These are phyloP conservation scores for Suhomyces pyralidae DNA, from an alignment of 805 yeast species.

Conservation along the genomic window DNA sequence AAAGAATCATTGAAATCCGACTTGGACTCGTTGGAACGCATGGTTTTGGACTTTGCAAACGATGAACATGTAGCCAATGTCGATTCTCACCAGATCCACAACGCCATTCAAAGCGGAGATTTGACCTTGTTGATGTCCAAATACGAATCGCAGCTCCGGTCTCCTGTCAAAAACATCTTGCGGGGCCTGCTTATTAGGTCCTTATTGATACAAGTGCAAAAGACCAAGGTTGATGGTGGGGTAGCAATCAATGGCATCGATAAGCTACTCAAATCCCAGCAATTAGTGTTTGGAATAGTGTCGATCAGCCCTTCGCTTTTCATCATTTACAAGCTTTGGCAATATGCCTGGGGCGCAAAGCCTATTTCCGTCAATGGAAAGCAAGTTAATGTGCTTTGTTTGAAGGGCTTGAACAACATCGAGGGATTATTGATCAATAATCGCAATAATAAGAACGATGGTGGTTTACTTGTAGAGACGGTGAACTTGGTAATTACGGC, in stretches of 20 bases:
- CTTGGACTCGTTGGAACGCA: slow-evolving; percentile 74
- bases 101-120: slow-evolving; percentile 67
- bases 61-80: slow-evolving; percentile 22
- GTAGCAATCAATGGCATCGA: slow-evolving; percentile 90
- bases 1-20: slow-evolving; percentile 78
- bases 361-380: slow-evolving; percentile 32
- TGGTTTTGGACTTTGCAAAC: slow-evolving; percentile 72
- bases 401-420: slow-evolving; percentile 51
- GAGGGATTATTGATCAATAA: slow-evolving; percentile 46
- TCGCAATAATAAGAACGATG: slow-evolving; percentile 32
- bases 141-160: slow-evolving; percentile 72
- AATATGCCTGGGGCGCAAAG: slow-evolving; percentile 32
- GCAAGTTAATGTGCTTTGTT: slow-evolving; percentile 34
- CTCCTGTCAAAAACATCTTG: slow-evolving; percentile 62
- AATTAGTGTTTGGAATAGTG: slow-evolving; percentile 87
- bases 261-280: slow-evolving; percentile 83
- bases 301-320: slow-evolving; percentile 81
- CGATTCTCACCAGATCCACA: slow-evolving; percentile 32
- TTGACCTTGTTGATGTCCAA: slow-evolving; percentile 73
- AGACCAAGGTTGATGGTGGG: slow-evolving; percentile 92
- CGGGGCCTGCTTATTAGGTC: slow-evolving; percentile 74
- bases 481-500: slow-evolving; percentile 55
- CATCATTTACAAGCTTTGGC: slow-evolving; percentile 48
- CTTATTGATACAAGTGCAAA: slow-evolving; percentile 87
- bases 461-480: slow-evolving; percentile 65